Conservation (phyloP, 805 yeast genomes). For the Isabelozyma rhagii region DNA sequence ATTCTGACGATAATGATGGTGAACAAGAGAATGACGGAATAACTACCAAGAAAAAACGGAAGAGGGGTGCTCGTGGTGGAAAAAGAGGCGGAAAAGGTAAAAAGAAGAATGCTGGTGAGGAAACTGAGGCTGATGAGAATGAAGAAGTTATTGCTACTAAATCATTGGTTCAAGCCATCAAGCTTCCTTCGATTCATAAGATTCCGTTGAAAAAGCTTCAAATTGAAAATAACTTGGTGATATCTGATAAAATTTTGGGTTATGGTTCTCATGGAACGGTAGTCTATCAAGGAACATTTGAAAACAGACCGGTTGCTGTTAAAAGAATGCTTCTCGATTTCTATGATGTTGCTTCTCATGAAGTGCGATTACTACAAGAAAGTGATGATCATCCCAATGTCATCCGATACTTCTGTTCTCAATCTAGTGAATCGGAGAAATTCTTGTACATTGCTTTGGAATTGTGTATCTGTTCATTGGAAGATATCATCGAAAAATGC, state of each 20-base stretch:
- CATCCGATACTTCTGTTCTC: slow-evolving; percentile 89
- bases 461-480: slow-evolving; percentile 83
- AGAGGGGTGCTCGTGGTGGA: slow-evolving; percentile 86
- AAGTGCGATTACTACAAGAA: slow-evolving; percentile 81
- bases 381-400: slow-evolving; percentile 97
- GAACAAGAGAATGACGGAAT: slow-evolving; percentile 9
- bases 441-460: slow-evolving; percentile 92
- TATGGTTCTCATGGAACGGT: slow-evolving; percentile 97
- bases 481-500: slow-evolving; percentile 71
- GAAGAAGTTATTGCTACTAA: slow-evolving; percentile 22
- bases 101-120: slow-evolving; percentile 8
- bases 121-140: slow-evolving; percentile 6
- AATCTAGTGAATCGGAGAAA: slow-evolving; percentile 65
- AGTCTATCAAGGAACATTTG: slow-evolving; percentile 86
- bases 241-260: slow-evolving; percentile 79
- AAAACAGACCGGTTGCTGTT: slow-evolving; percentile 91
- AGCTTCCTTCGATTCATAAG: slow-evolving; percentile 9
- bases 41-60: slow-evolving; percentile 53
- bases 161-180: slow-evolving; percentile 23
- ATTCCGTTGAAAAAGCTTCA: slow-evolving; percentile 30
- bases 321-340: slow-evolving; percentile 91
- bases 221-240: slow-evolving; percentile 49
- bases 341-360: slow-evolving; percentile 91
- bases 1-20: slow-evolving; percentile 9
- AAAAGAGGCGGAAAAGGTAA: slow-evolving; percentile 41